A percentile compares a stretch with the other conserved stretches of the same genome.
Evolutionary conservation across 208 protist genomes (phyloP).

Genomic region (Strigomonas galati): DNA sequence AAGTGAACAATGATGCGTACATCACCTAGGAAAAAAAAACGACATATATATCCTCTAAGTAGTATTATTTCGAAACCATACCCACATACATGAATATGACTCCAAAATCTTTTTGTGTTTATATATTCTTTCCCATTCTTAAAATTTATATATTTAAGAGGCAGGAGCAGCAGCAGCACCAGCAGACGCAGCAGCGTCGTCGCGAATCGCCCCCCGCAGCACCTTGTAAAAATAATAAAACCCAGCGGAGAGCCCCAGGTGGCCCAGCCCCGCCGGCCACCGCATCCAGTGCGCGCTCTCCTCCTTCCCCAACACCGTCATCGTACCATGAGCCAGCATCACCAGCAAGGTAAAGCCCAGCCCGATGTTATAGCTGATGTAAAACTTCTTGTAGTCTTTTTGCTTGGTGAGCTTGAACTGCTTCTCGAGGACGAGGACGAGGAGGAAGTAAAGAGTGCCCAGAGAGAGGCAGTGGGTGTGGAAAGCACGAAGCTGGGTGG

Average conservation of each 20-base stretch:
- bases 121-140: background rate
- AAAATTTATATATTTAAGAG: background rate
- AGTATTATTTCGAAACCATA: background rate
- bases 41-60: background rate
- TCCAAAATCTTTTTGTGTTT: conserved; percentile 1
- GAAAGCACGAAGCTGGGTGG: conserved; percentile 52
- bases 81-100: background rate
- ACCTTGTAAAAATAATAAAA: conserved; percentile 60
- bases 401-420: conserved; percentile 39
- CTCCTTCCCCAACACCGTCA: conserved; percentile 45
- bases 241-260: conserved; percentile 34
- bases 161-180: too few species aligned
- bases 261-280: conserved; percentile 44
- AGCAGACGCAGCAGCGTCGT: background rate
- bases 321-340: conserved; percentile 50
- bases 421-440: conserved; percentile 58
- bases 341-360: conserved; percentile 55
- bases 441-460: conserved; percentile 53
- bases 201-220: conserved; percentile 30
- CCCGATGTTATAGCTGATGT: conserved; percentile 52
- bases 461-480: conserved; percentile 67
- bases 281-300: conserved; percentile 29
- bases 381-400: conserved; percentile 65
- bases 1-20: background rate
- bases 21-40: too few species aligned